Evolutionary conservation across 768 basidiomycete species (phyloP), one percentile per base, ranked within the genome.

Genomic region (Tricholoma hemisulphureum): DNA sequence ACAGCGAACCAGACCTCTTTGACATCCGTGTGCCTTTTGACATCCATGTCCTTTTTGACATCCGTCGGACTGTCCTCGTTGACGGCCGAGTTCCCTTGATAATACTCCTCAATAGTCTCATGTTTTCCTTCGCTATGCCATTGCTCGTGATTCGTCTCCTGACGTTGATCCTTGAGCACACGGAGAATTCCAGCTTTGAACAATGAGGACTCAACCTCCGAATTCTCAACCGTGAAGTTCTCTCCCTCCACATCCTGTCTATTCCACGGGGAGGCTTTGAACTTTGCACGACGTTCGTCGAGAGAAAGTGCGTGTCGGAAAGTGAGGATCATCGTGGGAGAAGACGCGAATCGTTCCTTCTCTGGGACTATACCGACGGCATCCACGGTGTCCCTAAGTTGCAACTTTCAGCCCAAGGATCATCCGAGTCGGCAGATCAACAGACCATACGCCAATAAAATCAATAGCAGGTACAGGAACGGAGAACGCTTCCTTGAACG

Each of bases 401-500:
- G 31, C 2, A 24, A 51, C 4, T 7, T 6, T 41, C 21, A 41
- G 18, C 18, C 18, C n/a, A 23, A 31, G 29, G 34, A 9, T 3
- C 13, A 16, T 20, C 20, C 16, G 9, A n/a, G n/a, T n/a, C n/a
- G n/a, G n/a, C n/a, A n/a, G n/a, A n/a, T n/a, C n/a, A n/a, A 34
- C 50, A 1, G 31, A 51, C 50, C 50, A 51, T 1, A 51, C 50
- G 34, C 50, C 50, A 35, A 51, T 51, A 35, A 51, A 51, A 13
- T 51, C 6, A 18, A 51, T 51, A 4, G 16, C 7, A 6, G 20
- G 18, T 20, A 51, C 50, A 21, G 31, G n/a, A 7, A 46, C 32
- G 35, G 54, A 50, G 43, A 51, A 57, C 6, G 49, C 37, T 49
- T 43, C 28, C 26, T 60, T 60, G 26, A 60, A 60, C 21, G 31